phyloP scores from a whole-genome alignment of 768 basidiomycete genomes.

The Tricholoma terreum region DNA sequence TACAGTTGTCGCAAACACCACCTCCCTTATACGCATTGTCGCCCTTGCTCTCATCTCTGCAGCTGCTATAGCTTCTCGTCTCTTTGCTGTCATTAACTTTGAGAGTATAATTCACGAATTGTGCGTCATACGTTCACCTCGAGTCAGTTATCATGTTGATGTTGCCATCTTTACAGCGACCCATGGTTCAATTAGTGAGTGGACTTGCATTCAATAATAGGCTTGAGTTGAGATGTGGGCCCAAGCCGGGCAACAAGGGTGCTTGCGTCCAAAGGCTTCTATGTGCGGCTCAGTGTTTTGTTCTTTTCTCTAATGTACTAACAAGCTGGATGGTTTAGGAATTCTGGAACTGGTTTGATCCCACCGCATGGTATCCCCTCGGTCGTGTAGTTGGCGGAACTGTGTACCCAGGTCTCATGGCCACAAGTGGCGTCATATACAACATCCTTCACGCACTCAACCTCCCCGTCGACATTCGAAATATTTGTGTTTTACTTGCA shows the following conservation, averaged over 20 bases:
- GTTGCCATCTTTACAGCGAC: constrained; percentile 52
- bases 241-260: constrained; percentile 88
- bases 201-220: constrained; percentile 12
- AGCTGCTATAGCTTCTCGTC: constrained; percentile 88
- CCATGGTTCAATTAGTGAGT: constrained; percentile 99
- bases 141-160: background rate
- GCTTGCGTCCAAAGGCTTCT: constrained; percentile 90
- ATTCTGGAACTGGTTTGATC: constrained; percentile 99
- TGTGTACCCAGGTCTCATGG: constrained; percentile 98
- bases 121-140: constrained; percentile 46
- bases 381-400: constrained; percentile 98
- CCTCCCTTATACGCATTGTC: constrained; percentile 86
- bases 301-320: background rate
- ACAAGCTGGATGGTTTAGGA: constrained; percentile 48
- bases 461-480: constrained; percentile 97
- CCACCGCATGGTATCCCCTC: constrained; percentile 98
- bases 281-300: constrained; percentile 51
- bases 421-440: constrained; percentile 96
- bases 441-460: constrained; percentile 83
- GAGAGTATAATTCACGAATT: constrained; percentile 99
- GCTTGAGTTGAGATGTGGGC: constrained; percentile 11
- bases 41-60: constrained; percentile 89
- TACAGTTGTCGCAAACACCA: constrained; percentile 87
- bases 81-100: constrained; percentile 97
- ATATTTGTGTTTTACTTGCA: constrained; percentile 94